These are phyloP conservation scores for Atalantia buxifolia DNA, from an alignment of 345 rosid genomes.

Conservation along the genomic window DNA sequence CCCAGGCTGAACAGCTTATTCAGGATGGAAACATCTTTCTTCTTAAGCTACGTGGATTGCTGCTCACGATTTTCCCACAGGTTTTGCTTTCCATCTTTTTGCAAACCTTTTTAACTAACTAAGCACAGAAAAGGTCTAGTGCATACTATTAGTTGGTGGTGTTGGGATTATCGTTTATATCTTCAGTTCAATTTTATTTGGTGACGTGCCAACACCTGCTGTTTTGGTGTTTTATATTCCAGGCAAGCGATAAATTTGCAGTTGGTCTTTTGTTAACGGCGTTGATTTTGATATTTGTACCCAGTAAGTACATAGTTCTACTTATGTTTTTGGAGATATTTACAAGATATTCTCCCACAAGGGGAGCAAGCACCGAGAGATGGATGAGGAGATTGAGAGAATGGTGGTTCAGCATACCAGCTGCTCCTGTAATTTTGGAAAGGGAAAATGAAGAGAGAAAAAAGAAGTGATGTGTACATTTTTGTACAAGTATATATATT, in stretches of 20 bases:
- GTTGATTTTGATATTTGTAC: conserved; percentile 44
- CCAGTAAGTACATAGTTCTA: conserved; percentile 52
- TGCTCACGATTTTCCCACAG: conserved; percentile 77
- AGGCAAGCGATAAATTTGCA: conserved; percentile 87
- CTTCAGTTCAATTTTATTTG: background rate
- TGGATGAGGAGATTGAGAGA: conserved; percentile 77
- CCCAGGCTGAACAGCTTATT: conserved; percentile 70
- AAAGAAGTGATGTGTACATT: conserved; percentile 34
- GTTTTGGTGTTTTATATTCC: conserved; percentile 1
- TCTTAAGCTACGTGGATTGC: conserved; percentile 80
- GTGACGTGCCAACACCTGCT: background rate
- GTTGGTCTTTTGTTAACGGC: conserved; percentile 47
- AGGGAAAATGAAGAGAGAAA: conserved; percentile 74
- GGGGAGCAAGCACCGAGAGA: conserved; percentile 71
- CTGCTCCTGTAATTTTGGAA: conserved; percentile 79
- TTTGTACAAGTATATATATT: background rate
- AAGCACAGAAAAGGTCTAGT: background rate
- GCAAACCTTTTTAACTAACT: background rate
- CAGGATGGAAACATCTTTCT: conserved; percentile 84
- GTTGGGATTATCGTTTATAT: background rate
- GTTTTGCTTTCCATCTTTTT: conserved; percentile 20
- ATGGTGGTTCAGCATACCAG: conserved; percentile 99
- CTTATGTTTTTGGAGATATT: conserved; percentile 59
- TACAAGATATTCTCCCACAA: conserved; percentile 76
- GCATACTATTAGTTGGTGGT: background rate